Conservation (phyloP, 768 basidiomycete species). For the Trametes coccinea region DNA sequence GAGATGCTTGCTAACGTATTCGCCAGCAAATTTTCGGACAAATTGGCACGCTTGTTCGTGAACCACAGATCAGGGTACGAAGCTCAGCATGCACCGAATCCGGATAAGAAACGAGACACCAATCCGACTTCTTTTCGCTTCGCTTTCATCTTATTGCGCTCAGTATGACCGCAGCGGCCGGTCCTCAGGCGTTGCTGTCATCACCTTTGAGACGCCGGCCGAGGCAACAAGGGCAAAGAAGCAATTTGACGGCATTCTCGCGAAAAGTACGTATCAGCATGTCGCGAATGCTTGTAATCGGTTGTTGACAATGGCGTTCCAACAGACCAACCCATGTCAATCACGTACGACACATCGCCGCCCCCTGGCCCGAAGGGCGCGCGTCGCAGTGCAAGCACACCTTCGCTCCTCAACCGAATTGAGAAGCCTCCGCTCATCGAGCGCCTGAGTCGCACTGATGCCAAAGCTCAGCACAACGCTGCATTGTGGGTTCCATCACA, state of each 20-base stretch:
- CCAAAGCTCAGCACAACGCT: conserved; percentile 2
- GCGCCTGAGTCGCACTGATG: conserved; percentile 57
- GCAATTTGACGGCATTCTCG: conserved; percentile 82
- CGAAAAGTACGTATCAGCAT: conserved; percentile 63
- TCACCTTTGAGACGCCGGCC: conserved; percentile 74
- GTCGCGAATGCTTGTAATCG: neutral
- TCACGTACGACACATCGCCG: conserved; percentile 53
- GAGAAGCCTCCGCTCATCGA: conserved; percentile 72
- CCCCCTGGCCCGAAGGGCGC: conserved; percentile 40
- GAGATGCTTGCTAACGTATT: neutral
- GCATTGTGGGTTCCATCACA: neutral
- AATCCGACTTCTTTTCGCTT: conserved; percentile 42
- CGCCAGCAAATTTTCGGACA: conserved; percentile 84
- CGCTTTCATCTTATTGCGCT: conserved; percentile 38
- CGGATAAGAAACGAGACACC: conserved; percentile 56
- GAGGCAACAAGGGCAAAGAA: conserved; percentile 85
- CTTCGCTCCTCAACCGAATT: conserved; percentile 70
- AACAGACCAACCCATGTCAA: conserved; percentile 73
- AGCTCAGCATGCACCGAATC: conserved; percentile 47
- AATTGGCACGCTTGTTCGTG: conserved; percentile 89
- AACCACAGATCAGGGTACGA: conserved; percentile 95
- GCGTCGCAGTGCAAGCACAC: conserved; percentile 45
- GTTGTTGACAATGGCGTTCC: neutral
- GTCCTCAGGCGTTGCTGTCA: conserved; percentile 78
- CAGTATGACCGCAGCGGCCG: conserved; percentile 97